A percentile compares a stretch with the other conserved stretches of the same genome.
These are phyloP conservation scores for Pseudogymnoascus sp. DNA, from an alignment of 2,329 filamentous ascomycete genomes.

Conservation along the genomic window DNA sequence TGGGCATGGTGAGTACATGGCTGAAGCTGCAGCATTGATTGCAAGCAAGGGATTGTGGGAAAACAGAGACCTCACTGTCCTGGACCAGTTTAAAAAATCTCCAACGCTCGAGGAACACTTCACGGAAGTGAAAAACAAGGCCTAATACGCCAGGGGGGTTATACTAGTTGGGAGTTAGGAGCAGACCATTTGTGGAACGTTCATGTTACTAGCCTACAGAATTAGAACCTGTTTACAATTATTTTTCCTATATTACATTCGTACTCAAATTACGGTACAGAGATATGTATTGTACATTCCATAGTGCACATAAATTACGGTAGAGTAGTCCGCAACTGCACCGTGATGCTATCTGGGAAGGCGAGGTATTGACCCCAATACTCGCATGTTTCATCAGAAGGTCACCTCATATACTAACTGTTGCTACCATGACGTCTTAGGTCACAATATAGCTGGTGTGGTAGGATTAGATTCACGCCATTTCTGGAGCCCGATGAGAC, in stretches of 20 bases:
- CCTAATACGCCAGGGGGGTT: not conserved
- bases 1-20: not conserved
- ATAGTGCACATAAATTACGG: not conserved
- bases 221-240: not conserved
- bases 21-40: constrained; percentile 1
- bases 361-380: too few species aligned
- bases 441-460: not conserved
- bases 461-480: not conserved
- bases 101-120: not conserved
- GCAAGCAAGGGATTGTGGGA: constrained; percentile 3
- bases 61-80: not conserved
- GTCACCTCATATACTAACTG: not conserved
- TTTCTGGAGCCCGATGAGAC: not conserved
- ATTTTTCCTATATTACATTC: not conserved
- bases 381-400: too few species aligned
- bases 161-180: not conserved
- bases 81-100: not conserved
- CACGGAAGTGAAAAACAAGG: not conserved
- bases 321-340: not conserved
- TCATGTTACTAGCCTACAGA: not conserved
- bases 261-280: not conserved
- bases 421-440: not conserved
- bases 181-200: not conserved
- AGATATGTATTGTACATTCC: not conserved
- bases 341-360: not conserved